Percentiles rank a stretch among this genome's conserved stretches.
phyloP scores from a whole-genome alignment of 1,284 basidiomycete genomes.

The Rhodotorula glutinis region DNA sequence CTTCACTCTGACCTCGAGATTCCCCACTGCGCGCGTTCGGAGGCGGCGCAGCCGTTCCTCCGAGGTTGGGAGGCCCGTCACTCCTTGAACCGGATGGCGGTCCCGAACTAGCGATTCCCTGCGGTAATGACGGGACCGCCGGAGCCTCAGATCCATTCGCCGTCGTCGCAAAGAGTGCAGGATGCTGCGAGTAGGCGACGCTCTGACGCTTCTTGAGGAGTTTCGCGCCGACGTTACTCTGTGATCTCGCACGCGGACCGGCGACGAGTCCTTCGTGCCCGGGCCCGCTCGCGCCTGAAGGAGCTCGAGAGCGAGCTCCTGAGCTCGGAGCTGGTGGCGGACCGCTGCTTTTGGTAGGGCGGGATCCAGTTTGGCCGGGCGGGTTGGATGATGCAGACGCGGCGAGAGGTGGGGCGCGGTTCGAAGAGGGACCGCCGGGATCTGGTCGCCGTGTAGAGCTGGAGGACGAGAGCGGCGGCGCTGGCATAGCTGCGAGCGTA shows the following conservation, averaged over 20 bases:
- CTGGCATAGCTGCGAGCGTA: neutral
- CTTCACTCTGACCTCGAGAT: neutral
- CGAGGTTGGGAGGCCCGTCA: neutral
- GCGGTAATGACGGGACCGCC: constrained; percentile 12
- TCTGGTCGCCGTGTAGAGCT: neutral
- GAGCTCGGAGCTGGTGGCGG: neutral
- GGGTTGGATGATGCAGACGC: constrained; percentile 1
- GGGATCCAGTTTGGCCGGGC: neutral
- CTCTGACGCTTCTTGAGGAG: constrained; percentile 46
- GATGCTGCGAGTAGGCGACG: constrained; percentile 39
- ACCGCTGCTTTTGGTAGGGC: neutral
- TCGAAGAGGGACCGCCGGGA: neutral
- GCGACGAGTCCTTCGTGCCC: neutral
- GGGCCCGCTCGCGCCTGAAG: neutral
- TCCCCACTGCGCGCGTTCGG: neutral
- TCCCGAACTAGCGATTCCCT: neutral
- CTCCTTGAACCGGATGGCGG: neutral
- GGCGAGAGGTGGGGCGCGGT: constrained; percentile 5
- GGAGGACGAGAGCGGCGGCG: neutral
- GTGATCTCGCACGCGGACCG: constrained; percentile 5
- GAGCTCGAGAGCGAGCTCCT: neutral
- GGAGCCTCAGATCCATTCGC: constrained; percentile 5
- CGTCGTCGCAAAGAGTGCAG: constrained; percentile 4
- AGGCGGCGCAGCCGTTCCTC: neutral
- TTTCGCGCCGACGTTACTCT: constrained; percentile 43